Evolutionary conservation across 805 yeast genomes (phyloP).

Genomic region (Vanderwaltozyma tropicalis): DNA sequence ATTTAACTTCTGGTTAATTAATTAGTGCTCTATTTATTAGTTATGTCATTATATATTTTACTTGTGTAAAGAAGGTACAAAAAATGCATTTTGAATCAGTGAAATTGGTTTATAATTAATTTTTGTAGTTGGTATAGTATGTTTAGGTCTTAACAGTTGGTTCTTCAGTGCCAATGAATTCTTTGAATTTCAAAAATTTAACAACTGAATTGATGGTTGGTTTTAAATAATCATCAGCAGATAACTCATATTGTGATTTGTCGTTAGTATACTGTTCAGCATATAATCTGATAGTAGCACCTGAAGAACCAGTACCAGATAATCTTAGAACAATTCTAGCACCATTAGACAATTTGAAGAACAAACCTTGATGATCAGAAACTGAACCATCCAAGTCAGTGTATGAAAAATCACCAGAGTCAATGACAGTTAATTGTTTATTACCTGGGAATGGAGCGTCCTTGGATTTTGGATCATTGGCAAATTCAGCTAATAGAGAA

Average conservation of each 20-base stretch:
- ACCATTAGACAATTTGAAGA: conserved; percentile 70
- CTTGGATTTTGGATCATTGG: conserved; percentile 32
- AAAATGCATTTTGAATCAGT: not conserved
- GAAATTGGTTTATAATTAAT: not conserved
- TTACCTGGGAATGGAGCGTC: conserved; percentile 43
- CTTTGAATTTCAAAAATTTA: conserved; percentile 58
- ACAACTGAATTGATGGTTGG: conserved; percentile 55
- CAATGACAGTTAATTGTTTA: conserved; percentile 43
- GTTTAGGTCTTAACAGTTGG: conserved; percentile 79
- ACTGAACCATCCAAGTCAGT: conserved; percentile 93
- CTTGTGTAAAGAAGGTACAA: not conserved
- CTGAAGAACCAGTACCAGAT: conserved; percentile 96
- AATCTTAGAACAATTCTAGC: conserved; percentile 80
- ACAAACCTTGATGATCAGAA: conserved; percentile 80
- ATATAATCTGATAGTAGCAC: conserved; percentile 92
- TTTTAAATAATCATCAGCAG: conserved; percentile 61
- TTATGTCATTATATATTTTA: no score
- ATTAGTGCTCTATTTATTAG: no score
- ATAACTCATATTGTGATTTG: conserved; percentile 34
- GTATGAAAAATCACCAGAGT: conserved; percentile 84
- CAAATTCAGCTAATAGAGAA: conserved; percentile 35
- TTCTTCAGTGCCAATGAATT: conserved; percentile 66
- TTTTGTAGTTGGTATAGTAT: not conserved
- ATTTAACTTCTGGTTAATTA: no score
- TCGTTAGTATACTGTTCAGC: conserved; percentile 75